Conservation (phyloP, 2,329 filamentous ascomycete genomes). For the Aspergillus ibericus region DNA sequence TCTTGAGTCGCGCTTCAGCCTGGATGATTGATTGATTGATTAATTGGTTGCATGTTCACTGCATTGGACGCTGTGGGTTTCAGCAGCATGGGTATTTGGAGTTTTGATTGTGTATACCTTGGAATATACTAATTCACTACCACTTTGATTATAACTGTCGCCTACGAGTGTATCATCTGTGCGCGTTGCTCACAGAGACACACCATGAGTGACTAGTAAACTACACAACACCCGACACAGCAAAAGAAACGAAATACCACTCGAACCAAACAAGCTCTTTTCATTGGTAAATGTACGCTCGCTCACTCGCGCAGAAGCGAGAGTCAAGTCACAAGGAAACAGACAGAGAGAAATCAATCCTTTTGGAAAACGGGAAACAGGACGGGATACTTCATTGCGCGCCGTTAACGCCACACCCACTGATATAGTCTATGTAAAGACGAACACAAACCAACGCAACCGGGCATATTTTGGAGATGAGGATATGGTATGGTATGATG, state of each 20-base stretch:
- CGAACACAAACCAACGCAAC: background rate
- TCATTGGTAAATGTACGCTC: background rate
- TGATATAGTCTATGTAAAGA: conserved; percentile 1
- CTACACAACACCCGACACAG: too few species aligned
- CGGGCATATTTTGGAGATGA: background rate
- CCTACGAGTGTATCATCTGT: too few species aligned
- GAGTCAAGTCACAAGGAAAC: background rate
- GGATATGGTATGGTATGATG: background rate
- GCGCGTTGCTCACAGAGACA: background rate
- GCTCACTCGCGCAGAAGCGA: background rate
- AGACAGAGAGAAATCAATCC: background rate
- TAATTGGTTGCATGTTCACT: background rate
- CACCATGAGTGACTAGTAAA: background rate
- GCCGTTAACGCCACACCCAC: conserved; percentile 7
- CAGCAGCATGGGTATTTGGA: conserved; percentile 3
- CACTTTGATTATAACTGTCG: background rate
- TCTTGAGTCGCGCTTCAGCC: conserved; percentile 6
- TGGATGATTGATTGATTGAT: background rate
- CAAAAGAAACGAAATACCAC: background rate
- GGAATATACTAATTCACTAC: conserved; percentile 2
- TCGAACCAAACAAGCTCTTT: background rate
- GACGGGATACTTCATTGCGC: conserved; percentile 6
- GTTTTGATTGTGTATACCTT: conserved; percentile 3
- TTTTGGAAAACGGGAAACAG: background rate
- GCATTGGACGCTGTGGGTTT: conserved; percentile 9